Evolutionary conservation across 2,329 filamentous ascomycete species (phyloP).

Genomic region (Bimuria novae-zelandiae): DNA sequence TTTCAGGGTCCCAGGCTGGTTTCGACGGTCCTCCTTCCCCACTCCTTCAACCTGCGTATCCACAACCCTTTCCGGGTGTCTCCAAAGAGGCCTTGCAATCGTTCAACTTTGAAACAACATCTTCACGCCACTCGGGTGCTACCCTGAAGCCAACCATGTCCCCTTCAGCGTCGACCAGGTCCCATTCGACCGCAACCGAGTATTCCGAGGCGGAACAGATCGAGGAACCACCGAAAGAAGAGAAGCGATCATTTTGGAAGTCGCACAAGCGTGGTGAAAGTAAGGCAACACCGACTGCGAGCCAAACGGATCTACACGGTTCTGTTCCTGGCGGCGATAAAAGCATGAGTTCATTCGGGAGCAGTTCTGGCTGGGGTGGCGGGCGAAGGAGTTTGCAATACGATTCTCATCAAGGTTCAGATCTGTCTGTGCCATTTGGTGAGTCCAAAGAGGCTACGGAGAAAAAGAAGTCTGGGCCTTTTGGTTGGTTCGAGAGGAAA

Average conservation of each 20-base stretch:
- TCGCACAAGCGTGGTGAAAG: slow-evolving; percentile 56
- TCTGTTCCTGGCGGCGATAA: slow-evolving; percentile 44
- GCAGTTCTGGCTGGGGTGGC: slow-evolving; percentile 35
- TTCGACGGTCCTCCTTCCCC: slow-evolving; percentile 36
- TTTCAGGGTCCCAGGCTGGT: slow-evolving; percentile 51
- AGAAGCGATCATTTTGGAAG: slow-evolving; percentile 74
- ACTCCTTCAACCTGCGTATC: slow-evolving; percentile 34
- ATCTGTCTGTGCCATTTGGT: slow-evolving; percentile 39
- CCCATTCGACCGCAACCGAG: slow-evolving; percentile 71
- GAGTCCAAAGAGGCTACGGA: slow-evolving; percentile 53
- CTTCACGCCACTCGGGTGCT: slow-evolving; percentile 51
- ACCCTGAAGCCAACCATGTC: slow-evolving; percentile 71
- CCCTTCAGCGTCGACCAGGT: slow-evolving; percentile 76
- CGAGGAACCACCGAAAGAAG: slow-evolving; percentile 59
- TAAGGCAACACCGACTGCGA: slow-evolving; percentile 42
- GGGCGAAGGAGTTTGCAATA: slow-evolving; percentile 40
- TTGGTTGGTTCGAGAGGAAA: slow-evolving; percentile 69
- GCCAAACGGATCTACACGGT: slow-evolving; percentile 42
- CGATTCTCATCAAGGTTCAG: slow-evolving; percentile 35
- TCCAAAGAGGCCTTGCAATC: slow-evolving; percentile 33
- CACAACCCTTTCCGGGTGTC: slow-evolving; percentile 28
- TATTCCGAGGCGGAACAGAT: slow-evolving; percentile 77
- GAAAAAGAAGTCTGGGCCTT: slow-evolving; percentile 59
- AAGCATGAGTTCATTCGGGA: slow-evolving; percentile 47
- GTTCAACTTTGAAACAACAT: slow-evolving; percentile 43